Evolutionary conservation across 1,284 basidiomycete species (phyloP), one percentile per base, ranked within the genome.

Genomic region (Cerioporus squamosus): DNA sequence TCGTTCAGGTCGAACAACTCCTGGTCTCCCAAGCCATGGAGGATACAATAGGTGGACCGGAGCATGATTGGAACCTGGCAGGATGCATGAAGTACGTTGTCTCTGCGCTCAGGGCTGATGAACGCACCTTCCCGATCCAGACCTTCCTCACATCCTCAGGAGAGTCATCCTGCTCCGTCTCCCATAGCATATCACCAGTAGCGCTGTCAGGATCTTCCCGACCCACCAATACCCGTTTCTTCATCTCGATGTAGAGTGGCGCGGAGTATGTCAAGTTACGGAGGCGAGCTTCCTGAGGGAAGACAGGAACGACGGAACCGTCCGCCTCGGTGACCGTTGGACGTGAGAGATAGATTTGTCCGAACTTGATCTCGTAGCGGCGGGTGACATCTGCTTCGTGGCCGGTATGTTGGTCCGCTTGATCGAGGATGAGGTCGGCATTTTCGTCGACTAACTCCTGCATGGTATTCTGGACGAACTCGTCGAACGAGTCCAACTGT

Each of bases 391-490:
- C 94, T 40, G 85, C 79, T 40, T 88, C 85, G 61, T 90, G 87
- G 17, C 94, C 95, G 3, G 95, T 93, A 74, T 97, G 95, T 76
- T 99, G 97, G 72, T 95, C 91, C 58, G 91, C 91, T 76, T 99
- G 97, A 77, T 99, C 97, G 51, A 99, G 81, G 60, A 97, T 96
- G 70, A 99, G 86, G 68, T 94, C 93, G 33, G 89, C 81, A 66
- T 94, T 95, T 78, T 99, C 97, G 72, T 99, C 97, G 36, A 99
- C 96, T 33, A 99, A 83, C 74, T 99, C 97, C 77, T 99, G 97
- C 93, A 99, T 98, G n/a, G 96, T 98, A 71, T 98, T 98, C 74
- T 97, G 94, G 49, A 99, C 94, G 71, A 99, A 99, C 77, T 99
- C 97, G 75, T 99, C 96, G 78, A 97, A 99, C 29, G 94, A 97